These are phyloP conservation scores for Peribolospora kevripleyi DNA, from an alignment of 768 basidiomycete genomes.

Conservation along the genomic window DNA sequence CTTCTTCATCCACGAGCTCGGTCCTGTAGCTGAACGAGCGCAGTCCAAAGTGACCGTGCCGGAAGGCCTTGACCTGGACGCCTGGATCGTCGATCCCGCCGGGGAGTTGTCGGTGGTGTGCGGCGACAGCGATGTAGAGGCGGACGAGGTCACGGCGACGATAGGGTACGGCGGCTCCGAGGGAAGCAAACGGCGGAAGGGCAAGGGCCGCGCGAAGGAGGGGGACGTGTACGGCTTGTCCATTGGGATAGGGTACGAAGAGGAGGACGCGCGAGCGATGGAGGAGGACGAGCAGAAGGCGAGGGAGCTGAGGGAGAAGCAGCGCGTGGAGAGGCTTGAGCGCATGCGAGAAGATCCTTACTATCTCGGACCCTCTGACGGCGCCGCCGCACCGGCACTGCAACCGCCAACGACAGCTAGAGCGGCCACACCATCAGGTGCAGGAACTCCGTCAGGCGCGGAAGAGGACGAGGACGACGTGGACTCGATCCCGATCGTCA, in stretches of 20 bases:
- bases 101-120: conserved; percentile 9
- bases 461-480: conserved; percentile 31
- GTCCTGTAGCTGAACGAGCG: conserved; percentile 53
- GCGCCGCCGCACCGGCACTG: conserved; percentile 23
- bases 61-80: conserved; percentile 61
- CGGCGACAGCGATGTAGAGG: conserved; percentile 14
- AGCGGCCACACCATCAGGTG: too few species aligned
- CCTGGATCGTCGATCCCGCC: conserved; percentile 31
- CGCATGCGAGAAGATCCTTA: conserved; percentile 69
- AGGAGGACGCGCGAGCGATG: conserved; percentile 29
- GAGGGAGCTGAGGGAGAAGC: conserved; percentile 29
- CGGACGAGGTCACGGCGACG: conserved; percentile 17
- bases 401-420: conserved; percentile 4
- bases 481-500: conserved; percentile 80
- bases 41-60: conserved; percentile 62
- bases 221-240: conserved; percentile 2
- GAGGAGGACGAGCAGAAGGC: conserved; percentile 14
- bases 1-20: conserved; percentile 52
- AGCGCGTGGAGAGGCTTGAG: conserved; percentile 48
- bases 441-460: conserved; percentile 1
- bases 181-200: conserved; percentile 4
- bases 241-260: conserved; percentile 20
- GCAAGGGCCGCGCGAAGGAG: conserved; percentile 7
- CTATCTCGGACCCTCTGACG: conserved; percentile 42
- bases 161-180: conserved; percentile 16